Conservation (phyloP, 1,284 basidiomycete species). For the Caloboletus firmus region DNA sequence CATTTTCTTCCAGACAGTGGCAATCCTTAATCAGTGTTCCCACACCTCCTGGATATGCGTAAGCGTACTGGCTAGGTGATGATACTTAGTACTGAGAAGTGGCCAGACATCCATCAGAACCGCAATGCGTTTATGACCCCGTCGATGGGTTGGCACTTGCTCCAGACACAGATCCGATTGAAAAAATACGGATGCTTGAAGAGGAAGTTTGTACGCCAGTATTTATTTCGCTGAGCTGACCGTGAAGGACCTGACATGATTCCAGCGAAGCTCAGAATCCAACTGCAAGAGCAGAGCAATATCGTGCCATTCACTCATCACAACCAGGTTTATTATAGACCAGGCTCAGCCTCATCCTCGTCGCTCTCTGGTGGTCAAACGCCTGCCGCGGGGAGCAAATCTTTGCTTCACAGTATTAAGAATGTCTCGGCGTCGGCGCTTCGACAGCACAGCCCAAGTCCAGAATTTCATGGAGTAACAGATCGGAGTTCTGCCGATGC, state of each 20-base stretch:
- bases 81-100: conserved; percentile 10
- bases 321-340: conserved; percentile 17
- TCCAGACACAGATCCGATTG: conserved; percentile 69
- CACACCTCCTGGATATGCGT: conserved; percentile 77
- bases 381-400: conserved; percentile 7
- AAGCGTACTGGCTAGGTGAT: conserved; percentile 32
- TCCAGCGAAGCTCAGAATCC: conserved; percentile 62
- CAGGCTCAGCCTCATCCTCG: conserved; percentile 28
- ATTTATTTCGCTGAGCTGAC: neutral
- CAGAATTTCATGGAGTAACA: conserved; percentile 43
- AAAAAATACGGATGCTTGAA: conserved; percentile 75
- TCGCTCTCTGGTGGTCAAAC: conserved; percentile 19
- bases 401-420: conserved; percentile 2
- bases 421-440: conserved; percentile 15
- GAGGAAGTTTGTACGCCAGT: conserved; percentile 63
- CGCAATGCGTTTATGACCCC: conserved; percentile 79
- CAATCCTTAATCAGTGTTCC: conserved; percentile 76
- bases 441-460: conserved; percentile 51
- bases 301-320: conserved; percentile 19
- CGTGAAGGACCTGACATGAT: conserved; percentile 14
- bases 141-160: conserved; percentile 75
- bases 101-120: conserved; percentile 72
- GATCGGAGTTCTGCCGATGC: conserved; percentile 46
- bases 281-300: conserved; percentile 53
- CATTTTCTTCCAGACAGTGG: conserved; percentile 57